Evolutionary conservation across 345 rosid species (phyloP).

Genomic region (Turritis glabra): DNA sequence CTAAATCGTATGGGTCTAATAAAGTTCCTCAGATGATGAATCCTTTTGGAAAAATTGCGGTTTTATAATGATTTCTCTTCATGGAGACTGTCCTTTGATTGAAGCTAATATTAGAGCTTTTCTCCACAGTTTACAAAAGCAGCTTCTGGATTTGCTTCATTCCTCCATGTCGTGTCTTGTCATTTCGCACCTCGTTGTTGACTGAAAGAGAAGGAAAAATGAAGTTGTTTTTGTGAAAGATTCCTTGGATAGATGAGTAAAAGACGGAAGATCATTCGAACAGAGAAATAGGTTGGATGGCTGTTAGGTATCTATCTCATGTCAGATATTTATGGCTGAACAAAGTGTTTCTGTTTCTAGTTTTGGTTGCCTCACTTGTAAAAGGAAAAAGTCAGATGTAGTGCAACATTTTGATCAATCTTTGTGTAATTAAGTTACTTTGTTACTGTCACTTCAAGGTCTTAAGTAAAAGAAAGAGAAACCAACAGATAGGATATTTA

Average conservation of each 20-base stretch:
- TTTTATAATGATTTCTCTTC: neutral
- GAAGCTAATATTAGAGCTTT: conserved; percentile 1
- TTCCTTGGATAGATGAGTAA: conserved; percentile 21
- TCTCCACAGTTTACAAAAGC: conserved; percentile 7
- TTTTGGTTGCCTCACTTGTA: conserved; percentile 29
- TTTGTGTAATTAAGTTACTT: conserved; percentile 16
- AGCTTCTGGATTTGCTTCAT: conserved; percentile 2
- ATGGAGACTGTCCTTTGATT: neutral
- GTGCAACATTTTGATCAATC: conserved; percentile 27
- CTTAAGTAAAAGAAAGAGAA: neutral
- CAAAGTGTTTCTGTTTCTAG: conserved; percentile 24
- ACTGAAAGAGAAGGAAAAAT: neutral
- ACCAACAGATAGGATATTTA: neutral
- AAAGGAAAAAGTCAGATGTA: conserved; percentile 11
- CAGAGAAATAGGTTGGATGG: neutral
- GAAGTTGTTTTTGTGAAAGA: conserved; percentile 16
- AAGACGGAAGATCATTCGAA: neutral
- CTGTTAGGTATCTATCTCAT: conserved; percentile 10
- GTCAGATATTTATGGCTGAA: conserved; percentile 16
- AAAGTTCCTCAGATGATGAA: neutral
- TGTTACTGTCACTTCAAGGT: neutral
- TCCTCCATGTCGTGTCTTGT: neutral
- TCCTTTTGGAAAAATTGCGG: neutral
- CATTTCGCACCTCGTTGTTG: neutral
- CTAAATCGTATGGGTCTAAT: neutral